Conservation (phyloP, 129 eudicot genomes). For the Flaveria linearis region DNA sequence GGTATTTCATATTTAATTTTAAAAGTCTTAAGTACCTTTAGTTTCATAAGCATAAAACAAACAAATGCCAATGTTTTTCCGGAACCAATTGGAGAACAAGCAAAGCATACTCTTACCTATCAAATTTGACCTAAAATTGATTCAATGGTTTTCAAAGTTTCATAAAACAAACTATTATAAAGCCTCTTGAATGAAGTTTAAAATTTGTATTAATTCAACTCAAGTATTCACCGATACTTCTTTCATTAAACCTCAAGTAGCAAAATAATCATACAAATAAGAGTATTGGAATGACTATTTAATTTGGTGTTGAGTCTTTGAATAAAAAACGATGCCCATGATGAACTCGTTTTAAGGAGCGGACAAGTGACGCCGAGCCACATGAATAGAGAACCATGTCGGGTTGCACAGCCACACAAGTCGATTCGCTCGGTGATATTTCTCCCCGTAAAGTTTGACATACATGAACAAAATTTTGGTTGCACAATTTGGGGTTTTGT, state of each 20-base stretch:
- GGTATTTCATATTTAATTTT: no score
- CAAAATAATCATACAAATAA: conserved; percentile 58
- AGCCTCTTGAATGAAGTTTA: conserved; percentile 3
- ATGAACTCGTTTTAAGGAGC: no score
- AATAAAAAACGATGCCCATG: not conserved
- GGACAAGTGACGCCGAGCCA: no score
- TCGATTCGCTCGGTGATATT: no score
- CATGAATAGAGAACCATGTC: no score
- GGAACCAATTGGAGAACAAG: conserved; percentile 98
- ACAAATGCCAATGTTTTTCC: no score
- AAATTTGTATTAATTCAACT: not conserved
- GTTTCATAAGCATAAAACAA: conserved; percentile 81
- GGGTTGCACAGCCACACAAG: no score
- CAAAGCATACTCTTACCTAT: conserved; percentile 92
- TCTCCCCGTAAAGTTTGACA: no score
- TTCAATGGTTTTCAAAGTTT: conserved; percentile 17
- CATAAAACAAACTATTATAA: conserved; percentile 2
- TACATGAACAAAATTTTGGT: no score
- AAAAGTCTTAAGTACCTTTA: conserved; percentile 80
- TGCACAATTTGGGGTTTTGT: no score
- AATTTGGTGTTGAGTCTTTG: conserved; percentile 89
- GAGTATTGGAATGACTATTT: conserved; percentile 90
- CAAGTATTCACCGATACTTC: not conserved
- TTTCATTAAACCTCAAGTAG: not conserved
- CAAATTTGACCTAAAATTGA: conserved; percentile 9